Conservation (phyloP, 805 yeast species). For the Lipomyces yamadae region DNA sequence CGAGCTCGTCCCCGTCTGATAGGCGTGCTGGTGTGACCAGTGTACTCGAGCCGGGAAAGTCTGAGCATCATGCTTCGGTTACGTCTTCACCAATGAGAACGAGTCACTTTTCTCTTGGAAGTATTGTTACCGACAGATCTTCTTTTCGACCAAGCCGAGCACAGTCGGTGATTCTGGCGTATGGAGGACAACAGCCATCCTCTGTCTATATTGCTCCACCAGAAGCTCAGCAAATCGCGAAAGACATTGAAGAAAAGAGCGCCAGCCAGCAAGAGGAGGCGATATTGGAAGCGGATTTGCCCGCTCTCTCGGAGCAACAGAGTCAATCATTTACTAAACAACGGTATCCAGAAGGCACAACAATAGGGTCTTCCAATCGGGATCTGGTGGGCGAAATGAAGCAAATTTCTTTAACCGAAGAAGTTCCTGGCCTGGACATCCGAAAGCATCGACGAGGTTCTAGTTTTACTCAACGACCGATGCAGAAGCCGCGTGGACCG, state of each 20-base stretch:
- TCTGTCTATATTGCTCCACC: slow-evolving; percentile 27
- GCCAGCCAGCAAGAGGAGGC: neutral
- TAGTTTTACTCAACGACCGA: slow-evolving; percentile 14
- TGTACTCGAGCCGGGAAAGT: neutral
- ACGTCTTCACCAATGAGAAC: slow-evolving; percentile 10
- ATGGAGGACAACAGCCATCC: slow-evolving; percentile 33
- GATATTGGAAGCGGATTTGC: neutral
- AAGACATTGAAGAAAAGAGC: slow-evolving; percentile 4
- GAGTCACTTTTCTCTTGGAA: slow-evolving; percentile 22
- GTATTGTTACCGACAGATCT: slow-evolving; percentile 12
- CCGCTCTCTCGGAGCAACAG: neutral
- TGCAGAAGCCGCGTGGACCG: slow-evolving; percentile 31
- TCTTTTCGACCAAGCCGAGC: slow-evolving; percentile 3
- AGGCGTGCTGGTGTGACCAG: neutral
- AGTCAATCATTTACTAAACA: neutral
- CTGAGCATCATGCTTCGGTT: neutral
- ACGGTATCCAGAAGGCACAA: neutral
- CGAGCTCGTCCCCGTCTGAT: neutral
- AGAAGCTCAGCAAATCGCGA: slow-evolving; percentile 15
- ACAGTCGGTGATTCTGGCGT: slow-evolving; percentile 17
- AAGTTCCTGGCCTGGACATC: slow-evolving; percentile 7
- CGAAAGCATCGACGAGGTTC: slow-evolving; percentile 23
- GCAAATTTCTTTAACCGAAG: neutral
- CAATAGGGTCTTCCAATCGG: neutral
- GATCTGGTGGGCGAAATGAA: slow-evolving; percentile 9